phyloP scores from a whole-genome alignment of 1,284 basidiomycete genomes.

The Malassezia caprae region DNA sequence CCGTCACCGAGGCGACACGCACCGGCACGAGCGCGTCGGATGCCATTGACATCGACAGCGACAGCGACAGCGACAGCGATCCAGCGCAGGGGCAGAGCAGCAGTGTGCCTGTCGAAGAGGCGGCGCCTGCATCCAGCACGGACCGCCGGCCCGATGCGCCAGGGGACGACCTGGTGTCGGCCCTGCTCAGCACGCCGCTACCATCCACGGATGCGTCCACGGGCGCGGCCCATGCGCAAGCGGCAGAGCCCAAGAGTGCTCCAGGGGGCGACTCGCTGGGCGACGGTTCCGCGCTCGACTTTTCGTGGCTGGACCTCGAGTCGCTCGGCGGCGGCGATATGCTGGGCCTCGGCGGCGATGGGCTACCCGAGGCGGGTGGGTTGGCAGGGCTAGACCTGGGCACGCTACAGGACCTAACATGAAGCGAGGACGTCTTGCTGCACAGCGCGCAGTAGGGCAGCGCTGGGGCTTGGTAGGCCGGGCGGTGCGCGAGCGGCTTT shows the following conservation, averaged over 20 bases:
- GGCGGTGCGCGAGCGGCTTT: background rate
- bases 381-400: background rate
- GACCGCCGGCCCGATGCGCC: background rate
- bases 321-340: background rate
- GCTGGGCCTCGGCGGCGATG: background rate
- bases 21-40: background rate
- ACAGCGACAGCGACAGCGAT: background rate
- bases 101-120: background rate
- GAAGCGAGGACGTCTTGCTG: slow-evolving; percentile 10
- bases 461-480: slow-evolving; percentile 8
- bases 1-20: background rate
- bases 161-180: background rate
- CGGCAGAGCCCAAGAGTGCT: background rate
- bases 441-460: slow-evolving; percentile 5
- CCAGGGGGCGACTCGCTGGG: background rate
- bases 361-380: background rate
- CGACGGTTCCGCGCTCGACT: slow-evolving; percentile 3
- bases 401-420: background rate
- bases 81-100: too few species aligned
- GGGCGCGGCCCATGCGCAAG: too few species aligned
- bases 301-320: slow-evolving; percentile 12
- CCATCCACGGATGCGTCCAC: background rate
- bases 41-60: slow-evolving; percentile 10
- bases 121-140: background rate
- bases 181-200: background rate